These are phyloP conservation scores for Ricinus communis DNA, from an alignment of 345 rosid genomes.

Conservation along the genomic window DNA sequence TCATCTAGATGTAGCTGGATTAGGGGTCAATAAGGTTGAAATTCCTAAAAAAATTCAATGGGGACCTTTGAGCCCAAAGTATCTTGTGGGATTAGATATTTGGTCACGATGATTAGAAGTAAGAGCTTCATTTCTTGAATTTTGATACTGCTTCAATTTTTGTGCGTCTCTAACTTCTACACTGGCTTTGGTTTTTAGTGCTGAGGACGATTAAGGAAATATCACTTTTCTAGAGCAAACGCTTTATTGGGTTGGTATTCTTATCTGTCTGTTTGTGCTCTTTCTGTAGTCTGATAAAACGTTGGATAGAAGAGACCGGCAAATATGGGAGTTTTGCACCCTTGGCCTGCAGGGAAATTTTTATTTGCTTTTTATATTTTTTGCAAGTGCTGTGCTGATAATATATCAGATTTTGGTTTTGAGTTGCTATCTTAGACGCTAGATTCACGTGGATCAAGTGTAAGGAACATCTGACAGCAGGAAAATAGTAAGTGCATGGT, in stretches of 20 bases:
- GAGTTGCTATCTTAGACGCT: background rate
- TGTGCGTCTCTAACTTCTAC: background rate
- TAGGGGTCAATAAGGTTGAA: background rate
- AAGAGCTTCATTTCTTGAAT: background rate
- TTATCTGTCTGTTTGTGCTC: background rate
- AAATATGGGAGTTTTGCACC: background rate
- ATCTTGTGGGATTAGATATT: background rate
- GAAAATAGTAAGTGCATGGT: background rate
- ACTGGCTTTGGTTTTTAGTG: background rate
- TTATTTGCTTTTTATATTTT: background rate
- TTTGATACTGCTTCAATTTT: background rate
- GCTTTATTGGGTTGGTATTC: no score
- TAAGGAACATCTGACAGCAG: constrained; percentile 2
- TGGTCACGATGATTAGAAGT: background rate
- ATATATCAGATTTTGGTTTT: background rate
- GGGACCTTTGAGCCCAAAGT: background rate
- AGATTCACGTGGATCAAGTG: background rate
- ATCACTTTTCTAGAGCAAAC: background rate
- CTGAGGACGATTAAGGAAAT: background rate
- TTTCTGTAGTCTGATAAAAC: background rate
- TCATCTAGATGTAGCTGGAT: background rate
- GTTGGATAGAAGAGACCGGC: no score
- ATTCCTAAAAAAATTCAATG: background rate
- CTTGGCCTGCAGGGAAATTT: no score
- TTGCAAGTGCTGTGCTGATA: background rate